phyloP scores from a whole-genome alignment of 2,329 filamentous ascomycete species.

The Botrytis deweyae region DNA sequence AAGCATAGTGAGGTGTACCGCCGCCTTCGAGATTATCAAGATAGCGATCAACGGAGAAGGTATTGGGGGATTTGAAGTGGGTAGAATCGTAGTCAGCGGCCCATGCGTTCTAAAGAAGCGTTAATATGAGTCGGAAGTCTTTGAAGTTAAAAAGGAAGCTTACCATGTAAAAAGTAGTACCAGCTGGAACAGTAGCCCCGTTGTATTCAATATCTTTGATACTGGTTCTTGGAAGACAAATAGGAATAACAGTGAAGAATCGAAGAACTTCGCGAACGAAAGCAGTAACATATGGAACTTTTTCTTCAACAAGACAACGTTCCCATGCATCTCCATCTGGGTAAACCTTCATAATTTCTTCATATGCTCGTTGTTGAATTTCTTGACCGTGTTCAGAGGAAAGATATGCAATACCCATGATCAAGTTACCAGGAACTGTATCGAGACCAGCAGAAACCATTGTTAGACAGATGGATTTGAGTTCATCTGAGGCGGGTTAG shows the following conservation, averaged over 20 bases:
- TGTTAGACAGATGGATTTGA: slow-evolving; percentile 78
- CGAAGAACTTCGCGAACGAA: slow-evolving; percentile 76
- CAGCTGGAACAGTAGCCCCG: slow-evolving; percentile 65
- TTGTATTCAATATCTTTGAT: slow-evolving; percentile 72
- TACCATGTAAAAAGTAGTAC: slow-evolving; percentile 61
- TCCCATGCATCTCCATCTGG: slow-evolving; percentile 76
- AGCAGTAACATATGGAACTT: slow-evolving; percentile 73
- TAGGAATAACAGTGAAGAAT: slow-evolving; percentile 77
- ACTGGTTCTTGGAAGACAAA: slow-evolving; percentile 70
- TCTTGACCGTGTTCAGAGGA: slow-evolving; percentile 65
- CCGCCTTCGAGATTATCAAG: slow-evolving; percentile 50
- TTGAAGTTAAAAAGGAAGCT: neutral
- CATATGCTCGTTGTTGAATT: slow-evolving; percentile 68
- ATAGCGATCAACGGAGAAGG: slow-evolving; percentile 71
- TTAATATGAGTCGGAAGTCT: slow-evolving; percentile 4
- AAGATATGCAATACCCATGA: slow-evolving; percentile 77
- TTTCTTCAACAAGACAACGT: slow-evolving; percentile 69
- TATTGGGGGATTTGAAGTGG: slow-evolving; percentile 63
- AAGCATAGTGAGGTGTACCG: slow-evolving; percentile 61
- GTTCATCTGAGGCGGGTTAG: slow-evolving; percentile 57
- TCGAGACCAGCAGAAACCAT: slow-evolving; percentile 82
- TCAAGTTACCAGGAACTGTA: slow-evolving; percentile 75
- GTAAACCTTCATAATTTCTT: slow-evolving; percentile 69
- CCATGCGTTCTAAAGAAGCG: slow-evolving; percentile 60
- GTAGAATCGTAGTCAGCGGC: slow-evolving; percentile 69